These are phyloP conservation scores for Crotalaria pallida DNA, from an alignment of 306 rosid genomes.

Conservation along the genomic window DNA sequence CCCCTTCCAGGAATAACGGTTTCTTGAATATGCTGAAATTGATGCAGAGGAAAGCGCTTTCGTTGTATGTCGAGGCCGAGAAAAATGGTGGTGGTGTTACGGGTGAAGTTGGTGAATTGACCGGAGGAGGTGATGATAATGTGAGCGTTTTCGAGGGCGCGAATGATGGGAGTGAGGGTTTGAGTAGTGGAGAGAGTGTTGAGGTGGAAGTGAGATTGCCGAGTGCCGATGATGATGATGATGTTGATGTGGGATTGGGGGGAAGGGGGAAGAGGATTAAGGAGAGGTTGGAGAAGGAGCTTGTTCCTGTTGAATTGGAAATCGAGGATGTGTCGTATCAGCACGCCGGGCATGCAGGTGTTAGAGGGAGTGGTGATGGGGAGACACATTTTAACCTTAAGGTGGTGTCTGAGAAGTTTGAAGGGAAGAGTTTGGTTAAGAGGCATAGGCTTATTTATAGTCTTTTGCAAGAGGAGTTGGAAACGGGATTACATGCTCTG, in stretches of 20 bases:
- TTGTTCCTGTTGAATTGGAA: slow-evolving; percentile 52
- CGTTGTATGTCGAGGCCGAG: slow-evolving; percentile 52
- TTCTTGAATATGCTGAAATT: slow-evolving; percentile 85
- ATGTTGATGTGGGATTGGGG: slow-evolving; percentile 17
- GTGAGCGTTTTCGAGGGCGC: no score
- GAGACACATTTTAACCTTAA: slow-evolving; percentile 85
- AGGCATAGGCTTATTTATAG: slow-evolving; percentile 76
- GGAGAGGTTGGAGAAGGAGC: slow-evolving; percentile 62
- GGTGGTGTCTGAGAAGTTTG: slow-evolving; percentile 64
- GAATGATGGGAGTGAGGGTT: no score
- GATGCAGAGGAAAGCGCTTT: slow-evolving; percentile 82
- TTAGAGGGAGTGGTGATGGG: slow-evolving; percentile 57
- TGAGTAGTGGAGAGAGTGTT: no score
- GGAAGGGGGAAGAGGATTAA: slow-evolving; percentile 77
- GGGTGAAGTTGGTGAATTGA: no score
- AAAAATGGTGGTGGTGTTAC: slow-evolving; percentile 17
- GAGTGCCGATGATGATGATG: not conserved
- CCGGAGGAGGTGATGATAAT: slow-evolving; percentile 30
- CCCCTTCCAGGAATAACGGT: slow-evolving; percentile 90
- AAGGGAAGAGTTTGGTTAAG: slow-evolving; percentile 83
- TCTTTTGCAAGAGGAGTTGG: slow-evolving; percentile 72
- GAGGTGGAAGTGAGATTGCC: no score
- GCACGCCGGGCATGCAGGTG: slow-evolving; percentile 82
- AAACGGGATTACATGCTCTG: slow-evolving; percentile 72
- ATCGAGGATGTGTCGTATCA: slow-evolving; percentile 81